Conservation (phyloP, 2,329 filamentous ascomycete species). For the Cryphonectria nitschkei region DNA sequence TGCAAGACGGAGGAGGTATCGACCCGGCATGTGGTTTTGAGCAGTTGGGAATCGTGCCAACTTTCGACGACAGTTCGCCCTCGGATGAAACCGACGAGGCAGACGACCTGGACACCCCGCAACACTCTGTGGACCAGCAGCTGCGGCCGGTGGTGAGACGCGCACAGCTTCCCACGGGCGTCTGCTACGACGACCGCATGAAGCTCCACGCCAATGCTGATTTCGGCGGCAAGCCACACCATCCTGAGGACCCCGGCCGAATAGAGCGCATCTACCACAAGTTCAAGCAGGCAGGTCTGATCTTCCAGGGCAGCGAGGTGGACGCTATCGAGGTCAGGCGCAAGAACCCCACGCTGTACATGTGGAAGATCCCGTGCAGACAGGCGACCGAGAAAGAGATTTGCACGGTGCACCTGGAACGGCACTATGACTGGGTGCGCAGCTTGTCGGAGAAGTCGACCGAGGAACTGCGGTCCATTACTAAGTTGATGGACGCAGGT, state of each 20-base stretch:
- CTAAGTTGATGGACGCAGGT: conserved; percentile 62
- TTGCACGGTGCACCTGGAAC: conserved; percentile 73
- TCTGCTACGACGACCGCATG: conserved; percentile 94
- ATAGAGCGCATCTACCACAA: conserved; percentile 93
- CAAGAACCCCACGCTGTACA: conserved; percentile 61
- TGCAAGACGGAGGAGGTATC: conserved; percentile 49
- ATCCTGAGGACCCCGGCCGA: conserved; percentile 90
- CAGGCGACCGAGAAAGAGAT: conserved; percentile 81
- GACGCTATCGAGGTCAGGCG: conserved; percentile 57
- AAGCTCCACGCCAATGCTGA: conserved; percentile 90
- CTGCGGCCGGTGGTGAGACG: conserved; percentile 42
- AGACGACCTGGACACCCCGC: conserved; percentile 34
- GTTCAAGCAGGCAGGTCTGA: conserved; percentile 79
- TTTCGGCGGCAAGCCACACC: conserved; percentile 73
- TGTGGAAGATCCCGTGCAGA: conserved; percentile 79
- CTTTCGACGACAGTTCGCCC: conserved; percentile 24
- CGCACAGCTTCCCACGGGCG: conserved; percentile 69
- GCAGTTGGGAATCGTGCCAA: conserved; percentile 39
- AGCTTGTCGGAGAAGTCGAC: conserved; percentile 56
- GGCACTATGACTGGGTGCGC: conserved; percentile 80
- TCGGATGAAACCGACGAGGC: conserved; percentile 42
- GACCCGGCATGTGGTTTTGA: conserved; percentile 44
- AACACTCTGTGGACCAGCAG: conserved; percentile 35
- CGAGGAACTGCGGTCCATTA: conserved; percentile 70
- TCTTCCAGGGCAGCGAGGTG: conserved; percentile 64